Percentiles rank a stretch among this genome's conserved stretches.
Conservation (phyloP, 1,284 basidiomycete genomes). For the Ceratorhiza oryzae-sativae region DNA sequence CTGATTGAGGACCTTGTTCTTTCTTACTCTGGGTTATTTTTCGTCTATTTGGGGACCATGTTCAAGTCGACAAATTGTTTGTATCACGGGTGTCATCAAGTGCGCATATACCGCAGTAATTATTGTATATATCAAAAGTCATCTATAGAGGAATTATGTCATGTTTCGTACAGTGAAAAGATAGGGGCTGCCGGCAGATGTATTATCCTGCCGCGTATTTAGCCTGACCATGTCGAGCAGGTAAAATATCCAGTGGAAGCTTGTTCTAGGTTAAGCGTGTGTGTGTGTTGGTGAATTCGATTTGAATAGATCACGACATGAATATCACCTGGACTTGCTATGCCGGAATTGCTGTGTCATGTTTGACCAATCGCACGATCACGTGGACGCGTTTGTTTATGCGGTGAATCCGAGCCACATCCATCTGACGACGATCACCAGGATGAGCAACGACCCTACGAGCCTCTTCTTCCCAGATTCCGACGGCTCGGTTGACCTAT, state of each 20-base stretch:
- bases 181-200: too few relatives aligned
- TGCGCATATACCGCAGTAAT: constrained; percentile 7
- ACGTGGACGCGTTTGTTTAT: constrained; percentile 27
- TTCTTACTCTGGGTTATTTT: background rate
- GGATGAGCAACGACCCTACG: constrained; percentile 33
- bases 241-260: too few relatives aligned
- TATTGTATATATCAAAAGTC: constrained; percentile 1
- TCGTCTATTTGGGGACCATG: background rate
- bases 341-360: background rate
- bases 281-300: too few relatives aligned
- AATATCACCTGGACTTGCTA: background rate
- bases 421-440: constrained; percentile 42
- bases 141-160: background rate
- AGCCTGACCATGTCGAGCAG: too few relatives aligned
- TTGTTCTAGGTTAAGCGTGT: too few relatives aligned
- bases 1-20: background rate
- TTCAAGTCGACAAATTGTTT: background rate
- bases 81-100: background rate
- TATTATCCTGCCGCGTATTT: too few relatives aligned
- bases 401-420: constrained; percentile 38
- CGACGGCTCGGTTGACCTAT: constrained; percentile 65
- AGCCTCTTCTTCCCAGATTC: constrained; percentile 36
- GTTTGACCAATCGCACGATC: background rate
- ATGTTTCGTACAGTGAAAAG: background rate
- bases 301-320: too few relatives aligned